Percentiles rank a stretch among this genome's conserved stretches.
Conservation (phyloP, 108 stramenopile genomes). For the Cyclotella choctawhatcheeana region DNA sequence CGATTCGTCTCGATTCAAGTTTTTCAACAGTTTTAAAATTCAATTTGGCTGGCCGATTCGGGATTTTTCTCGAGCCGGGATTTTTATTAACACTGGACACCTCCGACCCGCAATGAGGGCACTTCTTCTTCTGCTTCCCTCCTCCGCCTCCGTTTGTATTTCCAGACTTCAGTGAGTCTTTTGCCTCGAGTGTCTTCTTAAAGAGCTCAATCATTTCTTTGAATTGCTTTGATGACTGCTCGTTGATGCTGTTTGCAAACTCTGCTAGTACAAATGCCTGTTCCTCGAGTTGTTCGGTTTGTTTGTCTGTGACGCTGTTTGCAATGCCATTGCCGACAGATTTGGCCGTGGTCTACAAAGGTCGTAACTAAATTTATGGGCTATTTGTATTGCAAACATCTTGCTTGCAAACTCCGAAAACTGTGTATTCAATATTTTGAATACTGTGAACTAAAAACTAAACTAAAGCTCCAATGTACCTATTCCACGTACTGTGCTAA, state of each 20-base stretch:
- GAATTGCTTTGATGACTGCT: slow-evolving; percentile 5
- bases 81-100: too few species aligned
- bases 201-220: slow-evolving; percentile 19
- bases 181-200: slow-evolving; percentile 3
- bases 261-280: slow-evolving; percentile 3
- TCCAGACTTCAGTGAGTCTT: slow-evolving; percentile 6
- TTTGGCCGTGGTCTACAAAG: neutral
- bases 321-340: too few species aligned
- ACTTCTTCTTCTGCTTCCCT: slow-evolving; percentile 16
- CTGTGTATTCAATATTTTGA: slow-evolving; percentile 8
- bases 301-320: too few species aligned
- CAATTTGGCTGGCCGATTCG: too few species aligned
- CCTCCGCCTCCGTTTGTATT: neutral
- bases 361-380: slow-evolving; percentile 26
- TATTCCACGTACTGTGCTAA: slow-evolving; percentile 11
- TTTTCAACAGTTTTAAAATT: too few species aligned
- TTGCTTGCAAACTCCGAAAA: slow-evolving; percentile 10
- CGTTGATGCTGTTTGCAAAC: slow-evolving; percentile 13
- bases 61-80: too few species aligned
- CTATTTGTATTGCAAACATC: neutral
- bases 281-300: slow-evolving; percentile 9
- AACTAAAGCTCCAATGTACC: slow-evolving; percentile 14
- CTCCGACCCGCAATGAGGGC: slow-evolving; percentile 16
- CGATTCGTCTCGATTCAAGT: too few species aligned
- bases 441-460: slow-evolving; percentile 5